Percentiles rank a stretch among this genome's conserved stretches.
Conservation (phyloP, 2,329 filamentous ascomycete genomes). For the Apiospora arundinis region DNA sequence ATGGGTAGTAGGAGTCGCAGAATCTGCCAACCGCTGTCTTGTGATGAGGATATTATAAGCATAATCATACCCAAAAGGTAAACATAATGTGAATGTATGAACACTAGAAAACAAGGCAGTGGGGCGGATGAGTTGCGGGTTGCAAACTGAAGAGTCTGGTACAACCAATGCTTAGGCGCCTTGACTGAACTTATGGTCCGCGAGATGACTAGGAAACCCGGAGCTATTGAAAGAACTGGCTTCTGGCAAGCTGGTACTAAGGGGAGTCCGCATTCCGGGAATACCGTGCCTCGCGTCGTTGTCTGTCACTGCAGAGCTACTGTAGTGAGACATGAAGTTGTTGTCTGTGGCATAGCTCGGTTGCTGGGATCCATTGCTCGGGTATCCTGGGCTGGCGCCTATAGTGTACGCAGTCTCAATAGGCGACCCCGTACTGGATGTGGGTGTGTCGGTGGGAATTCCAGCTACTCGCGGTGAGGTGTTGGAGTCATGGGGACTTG, state of each 20-base stretch:
- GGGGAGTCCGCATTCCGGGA: not conserved
- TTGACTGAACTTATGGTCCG: slow-evolving; percentile 3
- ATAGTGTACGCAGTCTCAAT: not conserved
- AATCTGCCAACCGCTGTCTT: not conserved
- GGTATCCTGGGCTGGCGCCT: not conserved
- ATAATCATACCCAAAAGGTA: not conserved
- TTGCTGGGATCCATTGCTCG: not conserved
- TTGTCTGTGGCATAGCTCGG: not conserved
- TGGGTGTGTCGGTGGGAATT: slow-evolving; percentile 8
- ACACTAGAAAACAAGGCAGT: not conserved
- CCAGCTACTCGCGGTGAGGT: slow-evolving; percentile 9
- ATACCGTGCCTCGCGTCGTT: not conserved
- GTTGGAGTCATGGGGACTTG: slow-evolving; percentile 11
- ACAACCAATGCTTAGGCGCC: not conserved
- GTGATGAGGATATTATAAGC: slow-evolving; percentile 6
- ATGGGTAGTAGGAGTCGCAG: not conserved
- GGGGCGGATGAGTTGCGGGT: not conserved
- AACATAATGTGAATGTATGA: not conserved
- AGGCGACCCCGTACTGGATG: slow-evolving; percentile 17
- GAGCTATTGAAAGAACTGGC: not conserved
- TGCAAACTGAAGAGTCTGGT: not conserved
- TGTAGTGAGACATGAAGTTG: slow-evolving; percentile 19
- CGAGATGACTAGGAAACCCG: not conserved
- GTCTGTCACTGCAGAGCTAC: not conserved
- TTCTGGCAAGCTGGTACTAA: not conserved